Base-by-base conservation (phyloP, 768 basidiomycete genomes). In the Termitomyces heimii region DNA sequence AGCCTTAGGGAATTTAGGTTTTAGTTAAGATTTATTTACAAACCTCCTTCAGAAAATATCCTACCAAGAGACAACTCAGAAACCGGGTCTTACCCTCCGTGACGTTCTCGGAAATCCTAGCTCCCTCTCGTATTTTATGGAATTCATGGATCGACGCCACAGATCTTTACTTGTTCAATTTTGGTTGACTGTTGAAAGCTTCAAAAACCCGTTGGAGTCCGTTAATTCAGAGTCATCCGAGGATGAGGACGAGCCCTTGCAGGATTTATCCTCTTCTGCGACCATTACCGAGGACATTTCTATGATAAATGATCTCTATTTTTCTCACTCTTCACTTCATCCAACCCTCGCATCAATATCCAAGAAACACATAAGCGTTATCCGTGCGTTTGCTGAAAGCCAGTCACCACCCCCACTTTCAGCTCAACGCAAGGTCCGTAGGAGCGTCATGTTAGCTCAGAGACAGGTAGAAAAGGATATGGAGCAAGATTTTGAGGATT, bases 141-240 rank as follows among this genome's bases (percentile, higher is more conserved):
- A 99, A 74, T 97, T 92, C 65, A 95, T 98, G 92, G 97, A 98
- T 63, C 83, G 97, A 14, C 83, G 89, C 8, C 80, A 85, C 58
- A 84, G 89, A 31, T 90, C 94, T 13, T 66, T 92, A 13, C 83
- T 93, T 10, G 92, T 97, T 3, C 96, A 98, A 61, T 99, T 98
- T 72, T 98, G 96, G 96, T 77, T 98, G 1, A 93, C 94, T 0
- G 92, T 98, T 2, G 94, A 99, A 73, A 93, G 92, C 57, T 96
- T 98, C 80, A 98, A 98, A 73, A 93, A 96, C 63, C 97, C 97
- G 0, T 73, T 99, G 28, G 95, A 97, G 69, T 82, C 84, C 2
- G 80, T 89, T 5, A 88, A 93, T 62, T 88, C 83, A 34, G 83
- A 84, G 51, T 85, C 83, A 14, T 85, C 85, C 31, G 82, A 83